Evolutionary conservation across 805 yeast species (phyloP).

Genomic region (Danielia oregonensis): DNA sequence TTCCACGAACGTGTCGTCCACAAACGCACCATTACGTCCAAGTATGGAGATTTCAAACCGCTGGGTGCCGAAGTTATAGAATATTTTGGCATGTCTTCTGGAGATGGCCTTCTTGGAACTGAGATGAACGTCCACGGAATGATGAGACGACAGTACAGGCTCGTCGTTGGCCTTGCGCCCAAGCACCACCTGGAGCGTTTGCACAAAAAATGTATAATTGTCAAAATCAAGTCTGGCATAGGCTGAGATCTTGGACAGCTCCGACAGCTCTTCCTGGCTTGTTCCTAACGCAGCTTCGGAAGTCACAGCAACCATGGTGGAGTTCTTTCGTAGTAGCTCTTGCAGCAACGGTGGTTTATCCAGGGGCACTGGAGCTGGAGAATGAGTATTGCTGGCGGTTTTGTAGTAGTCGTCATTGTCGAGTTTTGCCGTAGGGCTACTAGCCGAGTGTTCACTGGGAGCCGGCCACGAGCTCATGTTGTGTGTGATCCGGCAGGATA

Average conservation of each 20-base stretch:
- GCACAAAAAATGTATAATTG: slow-evolving; percentile 90
- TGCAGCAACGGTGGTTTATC: neutral
- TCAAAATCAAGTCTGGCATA: slow-evolving; percentile 86
- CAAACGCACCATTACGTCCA: slow-evolving; percentile 97
- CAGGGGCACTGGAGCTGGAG: neutral
- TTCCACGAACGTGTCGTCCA: slow-evolving; percentile 85
- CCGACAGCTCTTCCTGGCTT: slow-evolving; percentile 1
- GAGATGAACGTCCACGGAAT: slow-evolving; percentile 86
- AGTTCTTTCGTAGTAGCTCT: neutral
- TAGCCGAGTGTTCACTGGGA: slow-evolving; percentile 3
- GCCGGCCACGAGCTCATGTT: neutral
- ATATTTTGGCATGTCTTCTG: slow-evolving; percentile 90
- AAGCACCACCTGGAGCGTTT: slow-evolving; percentile 86
- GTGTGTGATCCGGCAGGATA: no score
- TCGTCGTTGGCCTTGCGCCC: slow-evolving; percentile 72
- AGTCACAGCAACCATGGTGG: neutral
- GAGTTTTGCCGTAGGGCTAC: neutral
- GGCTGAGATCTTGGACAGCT: slow-evolving; percentile 43
- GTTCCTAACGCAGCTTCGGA: neutral
- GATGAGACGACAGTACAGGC: slow-evolving; percentile 57
- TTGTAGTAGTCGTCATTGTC: neutral
- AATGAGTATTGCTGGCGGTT: neutral
- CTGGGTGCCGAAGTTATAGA: slow-evolving; percentile 94
- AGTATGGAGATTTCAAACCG: slow-evolving; percentile 86
- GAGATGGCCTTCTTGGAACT: slow-evolving; percentile 93